A percentile compares a stretch with the other conserved stretches of the same genome.
Conservation (phyloP, 1,139 yeast genomes). For the Kurtzmaniella quercitrusa region DNA sequence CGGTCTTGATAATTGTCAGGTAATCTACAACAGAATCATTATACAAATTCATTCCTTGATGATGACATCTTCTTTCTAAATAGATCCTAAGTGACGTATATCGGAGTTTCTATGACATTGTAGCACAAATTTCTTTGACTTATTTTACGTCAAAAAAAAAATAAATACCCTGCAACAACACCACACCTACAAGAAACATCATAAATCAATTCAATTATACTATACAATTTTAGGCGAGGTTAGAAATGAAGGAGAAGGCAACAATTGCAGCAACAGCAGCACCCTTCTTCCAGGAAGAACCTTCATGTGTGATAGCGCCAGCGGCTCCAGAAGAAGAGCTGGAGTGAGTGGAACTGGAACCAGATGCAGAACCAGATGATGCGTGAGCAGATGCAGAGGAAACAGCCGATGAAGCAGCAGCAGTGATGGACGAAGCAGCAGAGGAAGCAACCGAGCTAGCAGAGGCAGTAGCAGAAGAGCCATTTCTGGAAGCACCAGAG, state of each 20-base stretch:
- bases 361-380: slow-evolving; percentile 7
- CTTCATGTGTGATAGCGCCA: slow-evolving; percentile 12
- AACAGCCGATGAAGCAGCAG: slow-evolving; percentile 7
- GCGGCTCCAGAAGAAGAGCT: slow-evolving; percentile 9
- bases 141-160: no score
- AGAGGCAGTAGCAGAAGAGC: slow-evolving; percentile 5
- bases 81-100: no score
- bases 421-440: slow-evolving; percentile 8
- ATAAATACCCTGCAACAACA: no score
- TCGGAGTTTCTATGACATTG: no score
- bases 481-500: slow-evolving; percentile 9
- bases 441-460: slow-evolving; percentile 7
- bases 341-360: not conserved
- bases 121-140: no score
- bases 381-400: slow-evolving; percentile 5
- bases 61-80: no score
- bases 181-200: no score
- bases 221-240: slow-evolving; percentile 20
- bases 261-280: slow-evolving; percentile 34
- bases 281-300: slow-evolving; percentile 39
- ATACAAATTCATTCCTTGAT: no score
- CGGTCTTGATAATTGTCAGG: no score
- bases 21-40: no score
- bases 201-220: not conserved
- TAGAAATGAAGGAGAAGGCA: slow-evolving; percentile 34